These are phyloP conservation scores for Begonia loranthoides DNA, from an alignment of 306 rosid genomes.

Conservation along the genomic window DNA sequence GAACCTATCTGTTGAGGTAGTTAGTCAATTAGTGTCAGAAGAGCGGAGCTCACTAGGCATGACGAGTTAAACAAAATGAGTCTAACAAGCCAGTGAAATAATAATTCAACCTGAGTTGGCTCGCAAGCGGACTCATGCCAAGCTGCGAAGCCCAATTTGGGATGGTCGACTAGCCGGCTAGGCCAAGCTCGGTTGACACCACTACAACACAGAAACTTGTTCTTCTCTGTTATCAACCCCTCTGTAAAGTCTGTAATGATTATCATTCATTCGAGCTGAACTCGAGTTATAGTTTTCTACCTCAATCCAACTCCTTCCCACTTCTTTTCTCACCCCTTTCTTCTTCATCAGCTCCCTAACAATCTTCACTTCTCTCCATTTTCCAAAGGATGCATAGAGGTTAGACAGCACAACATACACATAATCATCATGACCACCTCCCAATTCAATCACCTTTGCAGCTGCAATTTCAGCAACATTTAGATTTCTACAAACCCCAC, in stretches of 20 bases:
- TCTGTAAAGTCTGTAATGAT: background rate
- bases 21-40: no score
- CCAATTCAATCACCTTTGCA: slow-evolving; percentile 41
- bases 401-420: slow-evolving; percentile 50
- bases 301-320: slow-evolving; percentile 50
- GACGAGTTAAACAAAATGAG: no score
- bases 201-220: no score
- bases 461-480: slow-evolving; percentile 40
- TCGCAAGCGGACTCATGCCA: no score
- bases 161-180: no score
- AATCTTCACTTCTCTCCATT: slow-evolving; percentile 50
- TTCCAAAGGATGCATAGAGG: slow-evolving; percentile 38
- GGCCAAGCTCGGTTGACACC: no score
- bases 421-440: slow-evolving; percentile 30
- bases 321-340: slow-evolving; percentile 39
- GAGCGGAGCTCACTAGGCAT: no score
- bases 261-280: background rate
- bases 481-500: slow-evolving; percentile 28
- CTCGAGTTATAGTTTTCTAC: slow-evolving; percentile 11
- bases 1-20: no score
- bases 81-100: no score
- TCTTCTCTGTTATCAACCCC: no score
- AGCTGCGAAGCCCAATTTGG: no score
- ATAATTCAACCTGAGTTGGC: no score
- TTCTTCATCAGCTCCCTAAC: slow-evolving; percentile 39